These are phyloP conservation scores for Russula emetica DNA, from an alignment of 768 basidiomycete species.

Conservation along the genomic window DNA sequence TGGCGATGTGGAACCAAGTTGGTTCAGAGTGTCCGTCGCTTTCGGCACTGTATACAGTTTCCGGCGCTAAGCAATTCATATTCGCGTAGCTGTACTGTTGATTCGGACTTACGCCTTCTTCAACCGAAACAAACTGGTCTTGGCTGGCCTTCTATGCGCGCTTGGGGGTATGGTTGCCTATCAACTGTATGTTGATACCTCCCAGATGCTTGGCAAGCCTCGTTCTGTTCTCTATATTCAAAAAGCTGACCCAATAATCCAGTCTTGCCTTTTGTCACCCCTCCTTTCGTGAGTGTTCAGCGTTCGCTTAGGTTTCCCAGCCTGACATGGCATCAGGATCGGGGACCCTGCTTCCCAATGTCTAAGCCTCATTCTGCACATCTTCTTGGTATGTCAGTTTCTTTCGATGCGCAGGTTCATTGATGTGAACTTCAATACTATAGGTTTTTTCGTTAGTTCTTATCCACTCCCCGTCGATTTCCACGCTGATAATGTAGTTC, in stretches of 20 bases:
- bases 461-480: neutral
- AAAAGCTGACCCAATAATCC: conserved; percentile 1
- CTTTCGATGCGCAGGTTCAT: neutral
- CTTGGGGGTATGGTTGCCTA: conserved; percentile 73
- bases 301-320: neutral
- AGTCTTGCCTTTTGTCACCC: conserved; percentile 56
- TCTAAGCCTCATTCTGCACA: conserved; percentile 82
- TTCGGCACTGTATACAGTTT: neutral
- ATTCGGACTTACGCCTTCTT: conserved; percentile 86
- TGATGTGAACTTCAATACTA: conserved; percentile 31
- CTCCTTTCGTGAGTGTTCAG: conserved; percentile 48
- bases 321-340: conserved; percentile 34
- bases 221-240: neutral
- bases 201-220: conserved; percentile 68
- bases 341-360: conserved; percentile 73
- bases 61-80: conserved; percentile 15
- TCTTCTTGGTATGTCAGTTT: conserved; percentile 54
- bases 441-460: conserved; percentile 37
- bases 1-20: conserved; percentile 87
- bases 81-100: conserved; percentile 58
- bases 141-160: conserved; percentile 59
- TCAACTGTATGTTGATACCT: conserved; percentile 74
- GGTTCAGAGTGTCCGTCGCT: conserved; percentile 61
- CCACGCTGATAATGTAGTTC: conserved; percentile 18
- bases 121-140: conserved; percentile 67